Conservation (phyloP, 2,329 filamentous ascomycete genomes). For the Colletotrichum sublineola region DNA sequence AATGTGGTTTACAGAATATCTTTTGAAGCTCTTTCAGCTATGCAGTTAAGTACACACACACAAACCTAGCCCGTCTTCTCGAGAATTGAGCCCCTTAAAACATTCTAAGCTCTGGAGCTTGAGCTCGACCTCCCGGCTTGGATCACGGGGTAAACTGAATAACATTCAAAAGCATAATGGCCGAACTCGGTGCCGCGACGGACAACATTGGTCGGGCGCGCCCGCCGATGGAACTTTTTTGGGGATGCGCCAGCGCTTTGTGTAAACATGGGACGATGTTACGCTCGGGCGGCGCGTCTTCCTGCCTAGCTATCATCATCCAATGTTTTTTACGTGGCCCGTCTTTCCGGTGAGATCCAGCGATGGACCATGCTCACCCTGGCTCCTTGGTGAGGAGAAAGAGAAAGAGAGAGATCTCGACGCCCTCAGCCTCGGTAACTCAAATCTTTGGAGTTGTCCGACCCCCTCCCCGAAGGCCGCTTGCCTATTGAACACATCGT, state of each 20-base stretch:
- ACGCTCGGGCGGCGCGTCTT: neutral
- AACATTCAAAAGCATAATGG: neutral
- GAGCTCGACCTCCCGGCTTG: neutral
- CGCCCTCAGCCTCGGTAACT: neutral
- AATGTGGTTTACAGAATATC: neutral
- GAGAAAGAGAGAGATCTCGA: neutral
- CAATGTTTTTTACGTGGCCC: neutral
- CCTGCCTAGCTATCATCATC: conserved; percentile 11
- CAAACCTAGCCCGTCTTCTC: neutral
- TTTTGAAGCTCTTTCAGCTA: neutral
- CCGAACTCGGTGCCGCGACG: conserved; percentile 15
- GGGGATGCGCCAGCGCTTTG: neutral
- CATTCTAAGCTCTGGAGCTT: neutral
- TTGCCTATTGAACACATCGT: no score
- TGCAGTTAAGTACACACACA: neutral
- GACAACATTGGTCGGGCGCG: conserved; percentile 1
- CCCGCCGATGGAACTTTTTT: neutral
- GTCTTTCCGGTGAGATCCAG: neutral
- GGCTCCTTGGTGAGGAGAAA: neutral
- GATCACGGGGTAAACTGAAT: neutral
- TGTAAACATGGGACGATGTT: neutral
- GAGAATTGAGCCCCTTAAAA: neutral
- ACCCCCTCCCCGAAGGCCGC: no score
- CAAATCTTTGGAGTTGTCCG: neutral
- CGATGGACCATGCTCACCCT: neutral